phyloP scores from a whole-genome alignment of 257 asterid genomes.

The Gardenia jasminoides region DNA sequence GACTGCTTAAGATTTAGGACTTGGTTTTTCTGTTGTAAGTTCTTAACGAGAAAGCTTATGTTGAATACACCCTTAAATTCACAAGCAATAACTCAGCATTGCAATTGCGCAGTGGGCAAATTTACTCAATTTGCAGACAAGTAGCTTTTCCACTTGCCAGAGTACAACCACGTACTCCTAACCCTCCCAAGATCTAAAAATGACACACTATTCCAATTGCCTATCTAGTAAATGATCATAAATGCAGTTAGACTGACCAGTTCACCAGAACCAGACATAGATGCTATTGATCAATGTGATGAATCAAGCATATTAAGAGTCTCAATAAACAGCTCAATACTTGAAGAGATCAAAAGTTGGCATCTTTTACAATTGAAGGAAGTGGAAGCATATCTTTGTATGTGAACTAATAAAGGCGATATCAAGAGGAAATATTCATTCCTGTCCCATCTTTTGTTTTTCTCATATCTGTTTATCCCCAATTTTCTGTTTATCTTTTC shows the following conservation, averaged over 20 bases:
- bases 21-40: neutral
- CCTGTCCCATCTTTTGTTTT: neutral
- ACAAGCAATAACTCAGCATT: neutral
- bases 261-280: neutral
- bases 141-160: neutral
- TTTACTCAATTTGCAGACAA: neutral
- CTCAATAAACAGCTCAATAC: neutral
- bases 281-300: neutral
- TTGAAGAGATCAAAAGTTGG: neutral
- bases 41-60: neutral
- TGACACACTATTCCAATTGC: neutral
- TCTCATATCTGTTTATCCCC: neutral
- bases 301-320: neutral
- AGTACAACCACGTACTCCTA: neutral
- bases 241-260: neutral
- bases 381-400: neutral
- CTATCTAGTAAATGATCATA: conserved; percentile 1
- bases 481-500: no score
- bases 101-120: neutral
- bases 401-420: neutral
- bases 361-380: conserved; percentile 1
- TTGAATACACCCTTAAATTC: neutral
- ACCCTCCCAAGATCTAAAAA: neutral
- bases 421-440: neutral
- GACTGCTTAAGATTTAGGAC: neutral